Evolutionary conservation across 352 stramenopile genomes (phyloP), one percentile per base, ranked within the genome.

Genomic region (Plasmopara muralis): DNA sequence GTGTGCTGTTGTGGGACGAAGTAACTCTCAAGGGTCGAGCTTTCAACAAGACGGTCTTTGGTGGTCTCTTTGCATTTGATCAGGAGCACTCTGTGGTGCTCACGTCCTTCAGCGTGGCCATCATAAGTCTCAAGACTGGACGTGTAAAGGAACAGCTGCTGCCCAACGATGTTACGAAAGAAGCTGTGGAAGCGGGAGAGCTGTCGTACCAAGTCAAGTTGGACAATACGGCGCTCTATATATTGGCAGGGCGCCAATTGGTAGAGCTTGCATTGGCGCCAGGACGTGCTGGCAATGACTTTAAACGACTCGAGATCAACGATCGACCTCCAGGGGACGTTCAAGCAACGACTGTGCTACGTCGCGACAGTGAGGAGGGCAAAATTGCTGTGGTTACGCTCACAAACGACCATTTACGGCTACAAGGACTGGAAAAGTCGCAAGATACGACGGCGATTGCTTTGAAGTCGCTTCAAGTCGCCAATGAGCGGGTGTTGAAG

Each of bases 1-100:
- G 82, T 10, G 61, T 69, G n/a, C 45, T 93, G 40, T 49, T 87
- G 9, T 93, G 82, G 82, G 76, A 93, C 49, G 72, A 74, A 43
- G 53, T 77, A 10, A 67, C 62, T 8, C 70, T 60, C 43, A n/a
- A 51, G 0, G 56, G 62, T 12, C 47, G 43, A 28, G 43, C 52
- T 25, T 57, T 40, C 28, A 39, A 57, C 8, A 25, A 64, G 18
- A 53, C 53, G 3, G 43, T 71, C 14, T 83, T 85, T 44, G 57
- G 53, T 15, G 67, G 62, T 0, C 50, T 84, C 14, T 70, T 85
- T 25, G 55, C 70, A 29, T 48, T 84, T 15, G 59, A 70, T 10
- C 70, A 74, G 12, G 72, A 86, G 40, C 72, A 70, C 43, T 67
- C 59, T 0, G 64, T 79, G 16, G 64, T 89, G 37, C 29, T 89